Evolutionary conservation across 2,329 filamentous ascomycete species (phyloP).

Genomic region (Stromatinia cepivora): DNA sequence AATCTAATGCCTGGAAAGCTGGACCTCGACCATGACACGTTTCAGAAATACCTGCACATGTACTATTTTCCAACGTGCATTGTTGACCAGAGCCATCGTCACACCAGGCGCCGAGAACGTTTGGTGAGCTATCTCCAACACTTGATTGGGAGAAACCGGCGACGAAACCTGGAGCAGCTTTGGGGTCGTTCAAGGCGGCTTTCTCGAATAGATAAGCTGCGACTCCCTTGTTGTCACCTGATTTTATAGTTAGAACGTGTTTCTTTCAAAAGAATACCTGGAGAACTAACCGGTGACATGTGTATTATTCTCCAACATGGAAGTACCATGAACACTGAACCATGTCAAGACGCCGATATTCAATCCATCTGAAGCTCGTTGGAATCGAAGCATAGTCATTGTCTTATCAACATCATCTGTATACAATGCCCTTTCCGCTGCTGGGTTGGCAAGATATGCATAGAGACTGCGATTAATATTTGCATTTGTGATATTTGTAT

Average conservation of each 20-base stretch:
- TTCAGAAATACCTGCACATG: conserved; percentile 59
- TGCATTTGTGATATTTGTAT: conserved; percentile 67
- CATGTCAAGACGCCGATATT: conserved; percentile 83
- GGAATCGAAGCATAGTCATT: conserved; percentile 77
- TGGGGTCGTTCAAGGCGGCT: conserved; percentile 54
- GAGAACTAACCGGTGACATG: conserved; percentile 64
- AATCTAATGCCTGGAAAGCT: conserved; percentile 64
- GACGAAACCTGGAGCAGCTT: conserved; percentile 70
- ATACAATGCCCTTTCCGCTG: conserved; percentile 71
- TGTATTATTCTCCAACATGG: conserved; percentile 87
- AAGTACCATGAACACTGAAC: conserved; percentile 79
- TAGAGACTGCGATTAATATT: conserved; percentile 88
- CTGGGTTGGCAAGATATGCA: conserved; percentile 83
- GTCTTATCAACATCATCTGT: conserved; percentile 64
- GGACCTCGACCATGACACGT: conserved; percentile 73
- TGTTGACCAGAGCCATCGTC: conserved; percentile 75
- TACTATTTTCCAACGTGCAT: conserved; percentile 79
- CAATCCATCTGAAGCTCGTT: conserved; percentile 69
- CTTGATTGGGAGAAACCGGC: conserved; percentile 91
- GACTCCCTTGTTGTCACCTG: conserved; percentile 80
- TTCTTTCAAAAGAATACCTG: neutral
- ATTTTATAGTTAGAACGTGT: neutral
- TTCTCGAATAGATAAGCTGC: conserved; percentile 82
- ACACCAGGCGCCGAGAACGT: conserved; percentile 82
- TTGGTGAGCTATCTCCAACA: conserved; percentile 87